Conservation (phyloP, 176 grass and related monocot species). For the Raddia guianensis region DNA sequence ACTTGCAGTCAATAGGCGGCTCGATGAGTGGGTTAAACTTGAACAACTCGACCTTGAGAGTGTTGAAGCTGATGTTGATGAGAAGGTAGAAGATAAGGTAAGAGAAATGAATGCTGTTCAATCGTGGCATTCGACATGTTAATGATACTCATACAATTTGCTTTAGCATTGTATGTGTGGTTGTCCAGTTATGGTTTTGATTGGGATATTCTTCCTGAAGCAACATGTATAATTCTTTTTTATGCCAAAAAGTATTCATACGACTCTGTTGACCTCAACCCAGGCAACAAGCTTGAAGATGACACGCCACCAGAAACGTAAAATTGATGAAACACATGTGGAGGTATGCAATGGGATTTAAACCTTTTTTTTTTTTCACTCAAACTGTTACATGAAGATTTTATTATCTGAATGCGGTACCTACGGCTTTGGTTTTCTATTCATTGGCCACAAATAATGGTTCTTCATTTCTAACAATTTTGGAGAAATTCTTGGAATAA, state of each 20-base stretch:
- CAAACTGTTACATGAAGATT: constrained; percentile 17
- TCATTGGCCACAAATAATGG: background rate
- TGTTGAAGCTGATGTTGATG: constrained; percentile 85
- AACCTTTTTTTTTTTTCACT: constrained; percentile 22
- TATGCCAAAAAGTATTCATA: background rate
- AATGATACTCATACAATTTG: constrained; percentile 7
- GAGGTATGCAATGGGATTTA: constrained; percentile 66
- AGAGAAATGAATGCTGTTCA: constrained; percentile 23
- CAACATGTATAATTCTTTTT: background rate
- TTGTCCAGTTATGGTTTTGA: background rate
- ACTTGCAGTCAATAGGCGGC: constrained; percentile 88
- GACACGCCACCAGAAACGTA: constrained; percentile 93
- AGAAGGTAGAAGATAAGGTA: constrained; percentile 99
- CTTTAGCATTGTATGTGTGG: background rate
- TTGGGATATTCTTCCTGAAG: constrained; percentile 1
- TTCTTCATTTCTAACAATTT: constrained; percentile 19
- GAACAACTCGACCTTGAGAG: constrained; percentile 97
- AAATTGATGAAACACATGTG: constrained; percentile 98
- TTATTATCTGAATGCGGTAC: constrained; percentile 10
- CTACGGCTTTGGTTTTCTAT: constrained; percentile 14
- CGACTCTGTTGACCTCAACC: constrained; percentile 38
- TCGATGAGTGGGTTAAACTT: constrained; percentile 98
- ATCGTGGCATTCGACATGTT: background rate
- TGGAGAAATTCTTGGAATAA: background rate
- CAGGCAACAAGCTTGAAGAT: constrained; percentile 99